phyloP scores from a whole-genome alignment of 75 land plant genomes.

The Picea glauca region DNA sequence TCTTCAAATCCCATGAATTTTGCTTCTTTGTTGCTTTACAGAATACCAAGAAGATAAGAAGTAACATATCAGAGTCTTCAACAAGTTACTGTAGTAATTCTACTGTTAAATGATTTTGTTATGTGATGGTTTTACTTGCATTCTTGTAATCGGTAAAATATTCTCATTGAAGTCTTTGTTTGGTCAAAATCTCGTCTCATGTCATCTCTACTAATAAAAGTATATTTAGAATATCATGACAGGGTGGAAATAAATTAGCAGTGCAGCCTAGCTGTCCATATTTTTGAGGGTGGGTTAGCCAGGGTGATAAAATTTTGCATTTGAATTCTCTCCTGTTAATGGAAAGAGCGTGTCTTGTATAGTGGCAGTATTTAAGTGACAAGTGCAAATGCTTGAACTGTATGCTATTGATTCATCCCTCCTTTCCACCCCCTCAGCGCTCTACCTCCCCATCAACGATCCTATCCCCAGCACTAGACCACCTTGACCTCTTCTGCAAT shows the following conservation, averaged over 20 bases:
- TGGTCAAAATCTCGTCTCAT: not conserved
- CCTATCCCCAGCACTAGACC: no score
- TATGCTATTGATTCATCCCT: no score
- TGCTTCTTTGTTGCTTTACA: not conserved
- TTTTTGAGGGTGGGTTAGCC: not conserved
- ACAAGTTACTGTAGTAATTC: not conserved
- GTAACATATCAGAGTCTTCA: not conserved
- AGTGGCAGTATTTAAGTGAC: not conserved
- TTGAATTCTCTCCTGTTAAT: not conserved
- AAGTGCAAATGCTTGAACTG: no score
- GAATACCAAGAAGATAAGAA: not conserved
- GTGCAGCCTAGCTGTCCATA: not conserved
- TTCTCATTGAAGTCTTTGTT: not conserved
- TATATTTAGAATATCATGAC: no score
- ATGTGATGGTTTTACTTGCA: not conserved
- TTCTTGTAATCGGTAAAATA: not conserved
- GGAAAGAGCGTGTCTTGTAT: not conserved
- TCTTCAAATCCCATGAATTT: not conserved
- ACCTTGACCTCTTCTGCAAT: no score
- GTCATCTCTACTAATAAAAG: no score
- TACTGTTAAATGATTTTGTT: not conserved
- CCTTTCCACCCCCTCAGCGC: no score
- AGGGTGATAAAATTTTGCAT: not conserved
- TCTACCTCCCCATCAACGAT: no score
- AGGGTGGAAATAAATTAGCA: not conserved